Evolutionary conservation across 306 rosid species (phyloP).

Genomic region (Glycine latifolia): DNA sequence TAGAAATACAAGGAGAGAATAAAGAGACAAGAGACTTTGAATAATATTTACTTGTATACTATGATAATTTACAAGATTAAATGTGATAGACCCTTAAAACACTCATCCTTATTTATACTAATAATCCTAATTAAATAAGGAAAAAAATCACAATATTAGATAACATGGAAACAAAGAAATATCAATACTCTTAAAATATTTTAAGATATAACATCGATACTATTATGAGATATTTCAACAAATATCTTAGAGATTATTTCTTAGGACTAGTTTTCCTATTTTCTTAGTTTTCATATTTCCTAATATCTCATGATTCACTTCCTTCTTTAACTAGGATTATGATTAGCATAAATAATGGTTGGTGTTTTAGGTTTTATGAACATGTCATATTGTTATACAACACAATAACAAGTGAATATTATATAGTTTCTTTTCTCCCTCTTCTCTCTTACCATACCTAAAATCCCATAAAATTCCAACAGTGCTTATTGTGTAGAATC

Average conservation of each 20-base stretch:
- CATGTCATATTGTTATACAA: constrained; percentile 3
- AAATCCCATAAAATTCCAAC: neutral
- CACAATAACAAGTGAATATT: neutral
- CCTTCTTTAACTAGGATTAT: neutral
- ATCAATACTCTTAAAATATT: neutral
- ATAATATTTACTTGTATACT: neutral
- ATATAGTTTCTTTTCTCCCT: neutral
- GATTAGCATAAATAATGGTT: neutral
- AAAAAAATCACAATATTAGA: neutral
- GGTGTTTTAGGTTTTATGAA: neutral
- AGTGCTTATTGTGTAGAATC: neutral
- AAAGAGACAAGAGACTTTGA: neutral
- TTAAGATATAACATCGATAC: neutral
- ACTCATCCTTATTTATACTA: neutral
- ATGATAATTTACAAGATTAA: neutral
- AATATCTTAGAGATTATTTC: constrained; percentile 3
- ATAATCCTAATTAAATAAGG: neutral
- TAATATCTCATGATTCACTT: neutral
- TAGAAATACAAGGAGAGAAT: neutral
- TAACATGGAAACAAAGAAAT: neutral
- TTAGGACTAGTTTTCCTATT: neutral
- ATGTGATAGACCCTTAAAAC: neutral
- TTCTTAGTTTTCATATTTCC: constrained; percentile 4
- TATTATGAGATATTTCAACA: neutral
- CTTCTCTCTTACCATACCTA: neutral